Evolutionary conservation across 1,284 basidiomycete genomes (phyloP).

Genomic region (Melanopsichium pennsylvanicum): DNA sequence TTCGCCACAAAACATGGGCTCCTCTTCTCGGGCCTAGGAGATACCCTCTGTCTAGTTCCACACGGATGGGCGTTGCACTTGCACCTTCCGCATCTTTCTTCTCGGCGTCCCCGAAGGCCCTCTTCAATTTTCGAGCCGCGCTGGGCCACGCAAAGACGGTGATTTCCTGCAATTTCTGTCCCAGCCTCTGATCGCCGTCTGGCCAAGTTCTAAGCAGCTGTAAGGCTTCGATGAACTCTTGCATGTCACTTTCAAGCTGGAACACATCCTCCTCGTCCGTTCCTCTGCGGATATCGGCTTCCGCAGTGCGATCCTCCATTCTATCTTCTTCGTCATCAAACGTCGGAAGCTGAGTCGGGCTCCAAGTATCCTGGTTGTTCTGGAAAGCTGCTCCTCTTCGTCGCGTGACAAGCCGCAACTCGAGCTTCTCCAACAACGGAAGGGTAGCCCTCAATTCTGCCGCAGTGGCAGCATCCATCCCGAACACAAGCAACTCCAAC

Average conservation of each 20-base stretch:
- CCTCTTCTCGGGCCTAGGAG: constrained; percentile 39
- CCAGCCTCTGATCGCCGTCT: constrained; percentile 14
- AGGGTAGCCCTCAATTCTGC: constrained; percentile 33
- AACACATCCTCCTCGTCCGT: constrained; percentile 16
- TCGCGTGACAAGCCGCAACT: constrained; percentile 42
- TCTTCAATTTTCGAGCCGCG: constrained; percentile 19
- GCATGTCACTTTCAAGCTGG: constrained; percentile 31
- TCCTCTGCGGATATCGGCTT: constrained; percentile 10
- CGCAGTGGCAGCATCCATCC: constrained; percentile 38
- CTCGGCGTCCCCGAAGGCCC: constrained; percentile 10
- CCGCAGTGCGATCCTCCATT: constrained; percentile 3
- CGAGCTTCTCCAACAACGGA: constrained; percentile 37
- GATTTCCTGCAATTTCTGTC: constrained; percentile 20
- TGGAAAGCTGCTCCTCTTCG: constrained; percentile 24
- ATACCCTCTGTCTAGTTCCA: constrained; percentile 35
- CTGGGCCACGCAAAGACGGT: constrained; percentile 39
- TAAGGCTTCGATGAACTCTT: constrained; percentile 37
- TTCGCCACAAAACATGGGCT: constrained; percentile 42
- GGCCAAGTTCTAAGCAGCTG: constrained; percentile 30
- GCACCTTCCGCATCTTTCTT: background rate
- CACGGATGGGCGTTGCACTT: constrained; percentile 5
- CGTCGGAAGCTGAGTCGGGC: constrained; percentile 19
- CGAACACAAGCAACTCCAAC: constrained; percentile 51
- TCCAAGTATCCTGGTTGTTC: constrained; percentile 23
- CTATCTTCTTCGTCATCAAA: constrained; percentile 10